Conservation (phyloP, 192 early-diverging fungal species). For the Entomortierella chlamydospora region DNA sequence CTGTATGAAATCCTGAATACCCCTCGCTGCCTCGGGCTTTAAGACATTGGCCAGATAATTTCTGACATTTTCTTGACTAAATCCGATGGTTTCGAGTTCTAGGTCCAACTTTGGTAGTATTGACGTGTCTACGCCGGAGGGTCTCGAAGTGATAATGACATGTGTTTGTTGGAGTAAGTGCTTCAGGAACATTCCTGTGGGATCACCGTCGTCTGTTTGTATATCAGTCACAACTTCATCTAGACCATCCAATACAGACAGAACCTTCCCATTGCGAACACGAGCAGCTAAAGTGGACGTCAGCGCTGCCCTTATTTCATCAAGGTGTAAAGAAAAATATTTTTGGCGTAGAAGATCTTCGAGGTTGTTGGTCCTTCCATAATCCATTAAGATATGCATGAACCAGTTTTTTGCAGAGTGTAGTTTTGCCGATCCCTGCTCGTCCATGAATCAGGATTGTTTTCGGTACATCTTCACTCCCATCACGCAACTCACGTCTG, state of each 20-base stretch:
- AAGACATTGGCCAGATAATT: neutral
- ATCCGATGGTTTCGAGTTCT: slow-evolving; percentile 22
- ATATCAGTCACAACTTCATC: slow-evolving; percentile 16
- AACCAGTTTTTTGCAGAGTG: slow-evolving; percentile 32
- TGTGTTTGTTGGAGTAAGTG: slow-evolving; percentile 5
- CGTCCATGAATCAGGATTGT: slow-evolving; percentile 27
- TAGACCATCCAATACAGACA: slow-evolving; percentile 28
- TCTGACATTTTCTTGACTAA: slow-evolving; percentile 13
- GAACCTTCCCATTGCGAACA: slow-evolving; percentile 10
- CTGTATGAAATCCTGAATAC: slow-evolving; percentile 16
- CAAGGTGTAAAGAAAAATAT: neutral
- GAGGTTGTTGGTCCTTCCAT: slow-evolving; percentile 7
- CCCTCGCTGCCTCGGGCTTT: neutral
- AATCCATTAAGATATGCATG: slow-evolving; percentile 12
- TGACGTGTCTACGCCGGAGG: slow-evolving; percentile 7
- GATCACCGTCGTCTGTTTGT: neutral
- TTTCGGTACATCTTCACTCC: slow-evolving; percentile 2
- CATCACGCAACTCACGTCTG: slow-evolving; percentile 15
- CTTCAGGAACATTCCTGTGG: neutral
- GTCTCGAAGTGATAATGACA: slow-evolving; percentile 18
- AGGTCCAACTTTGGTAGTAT: slow-evolving; percentile 3
- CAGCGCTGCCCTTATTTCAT: too few species aligned
- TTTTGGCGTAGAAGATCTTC: slow-evolving; percentile 5
- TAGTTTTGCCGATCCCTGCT: slow-evolving; percentile 37
- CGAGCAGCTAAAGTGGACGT: neutral